phyloP scores from a whole-genome alignment of 2,329 filamentous ascomycete genomes.

The Fusarium neocosmosporiellum region DNA sequence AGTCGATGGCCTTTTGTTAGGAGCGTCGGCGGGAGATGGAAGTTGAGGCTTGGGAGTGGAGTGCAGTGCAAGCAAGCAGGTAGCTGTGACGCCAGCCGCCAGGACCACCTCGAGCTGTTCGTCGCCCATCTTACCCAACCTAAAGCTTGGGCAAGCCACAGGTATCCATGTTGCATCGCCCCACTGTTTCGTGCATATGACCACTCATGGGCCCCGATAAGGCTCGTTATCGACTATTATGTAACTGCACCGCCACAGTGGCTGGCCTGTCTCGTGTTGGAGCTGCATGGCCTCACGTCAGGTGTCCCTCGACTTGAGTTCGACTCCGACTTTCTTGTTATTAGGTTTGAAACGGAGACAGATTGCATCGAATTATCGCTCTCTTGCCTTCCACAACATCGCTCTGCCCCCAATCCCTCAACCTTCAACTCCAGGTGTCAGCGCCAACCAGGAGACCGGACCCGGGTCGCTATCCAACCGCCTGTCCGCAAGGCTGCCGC shows the following conservation, averaged over 20 bases:
- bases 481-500: slow-evolving; percentile 17
- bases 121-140: slow-evolving; percentile 10
- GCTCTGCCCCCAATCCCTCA: slow-evolving; percentile 3
- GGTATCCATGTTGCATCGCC: not conserved
- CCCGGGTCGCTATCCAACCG: slow-evolving; percentile 14
- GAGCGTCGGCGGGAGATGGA: slow-evolving; percentile 34
- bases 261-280: slow-evolving; percentile 39
- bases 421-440: slow-evolving; percentile 21
- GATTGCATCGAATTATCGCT: slow-evolving; percentile 24
- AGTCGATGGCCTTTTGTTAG: slow-evolving; percentile 39
- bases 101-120: slow-evolving; percentile 20
- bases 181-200: slow-evolving; percentile 16
- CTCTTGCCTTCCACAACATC: not conserved
- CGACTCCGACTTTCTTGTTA: slow-evolving; percentile 34
- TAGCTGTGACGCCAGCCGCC: slow-evolving; percentile 46
- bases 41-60: slow-evolving; percentile 31
- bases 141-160: slow-evolving; percentile 36
- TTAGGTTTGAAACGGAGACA: slow-evolving; percentile 29
- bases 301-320: slow-evolving; percentile 35
- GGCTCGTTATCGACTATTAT: slow-evolving; percentile 40
- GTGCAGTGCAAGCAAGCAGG: slow-evolving; percentile 25
- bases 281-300: slow-evolving; percentile 40
- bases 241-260: slow-evolving; percentile 47
- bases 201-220: slow-evolving; percentile 30
- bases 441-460: slow-evolving; percentile 27